Evolutionary conservation across 2,329 filamentous ascomycete species (phyloP).

Genomic region (Ustilaginoidea virens): DNA sequence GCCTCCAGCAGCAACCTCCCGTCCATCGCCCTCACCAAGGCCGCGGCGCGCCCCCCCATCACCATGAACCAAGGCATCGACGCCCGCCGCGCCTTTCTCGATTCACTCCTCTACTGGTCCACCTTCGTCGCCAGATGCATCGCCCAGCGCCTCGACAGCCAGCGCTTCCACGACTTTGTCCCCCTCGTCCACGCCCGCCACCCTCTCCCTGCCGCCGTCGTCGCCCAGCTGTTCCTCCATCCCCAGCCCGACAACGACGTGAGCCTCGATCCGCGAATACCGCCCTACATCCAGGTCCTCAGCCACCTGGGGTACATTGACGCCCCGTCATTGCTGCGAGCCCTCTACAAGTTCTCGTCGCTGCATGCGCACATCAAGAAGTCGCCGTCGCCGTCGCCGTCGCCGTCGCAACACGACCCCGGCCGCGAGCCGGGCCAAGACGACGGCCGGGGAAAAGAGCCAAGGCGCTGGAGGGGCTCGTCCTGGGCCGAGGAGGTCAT

Average conservation of each 20-base stretch:
- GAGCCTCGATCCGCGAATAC: constrained; percentile 42
- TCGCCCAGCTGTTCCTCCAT: constrained; percentile 44
- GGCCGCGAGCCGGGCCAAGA: too few species aligned
- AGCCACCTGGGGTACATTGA: constrained; percentile 35
- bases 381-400: too few species aligned
- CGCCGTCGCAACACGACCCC: too few species aligned
- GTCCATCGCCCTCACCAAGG: too few species aligned
- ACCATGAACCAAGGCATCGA: constrained; percentile 14
- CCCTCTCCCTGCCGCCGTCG: constrained; percentile 31
- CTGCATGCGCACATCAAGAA: constrained; percentile 20
- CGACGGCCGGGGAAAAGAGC: constrained; percentile 10
- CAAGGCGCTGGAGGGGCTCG: constrained; percentile 36
- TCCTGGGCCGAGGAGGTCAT: constrained; percentile 71
- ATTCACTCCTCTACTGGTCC: constrained; percentile 28
- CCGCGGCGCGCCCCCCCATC: too few species aligned
- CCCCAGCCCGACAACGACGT: constrained; percentile 32
- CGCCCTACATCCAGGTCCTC: constrained; percentile 42
- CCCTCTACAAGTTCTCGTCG: constrained; percentile 41
- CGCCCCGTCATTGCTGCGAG: constrained; percentile 36
- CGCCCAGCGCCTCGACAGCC: constrained; percentile 32
- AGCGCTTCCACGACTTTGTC: constrained; percentile 36
- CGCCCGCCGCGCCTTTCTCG: constrained; percentile 11
- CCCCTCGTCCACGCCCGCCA: constrained; percentile 32
- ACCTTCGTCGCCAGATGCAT: constrained; percentile 36
- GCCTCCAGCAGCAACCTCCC: too few species aligned